Evolutionary conservation across 257 asterid genomes (phyloP), one percentile per base, ranked within the genome.

Genomic region (Salvia rosmarinus): DNA sequence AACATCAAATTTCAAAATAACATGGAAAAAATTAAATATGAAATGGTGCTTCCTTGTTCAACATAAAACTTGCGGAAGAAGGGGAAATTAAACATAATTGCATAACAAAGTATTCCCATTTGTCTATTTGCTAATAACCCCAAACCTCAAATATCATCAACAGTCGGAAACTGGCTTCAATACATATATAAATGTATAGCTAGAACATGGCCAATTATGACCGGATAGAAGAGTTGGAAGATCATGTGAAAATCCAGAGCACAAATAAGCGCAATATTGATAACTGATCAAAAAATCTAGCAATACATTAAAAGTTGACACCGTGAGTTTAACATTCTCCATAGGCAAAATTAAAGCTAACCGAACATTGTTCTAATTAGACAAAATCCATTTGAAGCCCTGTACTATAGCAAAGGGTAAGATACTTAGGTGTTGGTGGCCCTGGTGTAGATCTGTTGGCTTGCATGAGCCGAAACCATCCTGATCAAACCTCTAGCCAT

Each of bases 401-500:
- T 8, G 57, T 35, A 79, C 67, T 56, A 17, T 40, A 59, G 54
- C 20, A 28, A 52, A 50, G 62, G 4, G 6, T 6, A 46, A 23
- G 0, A 34, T 57, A 52, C 75, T 78, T 77, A 92, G 75, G 98
- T 88, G 85, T 92, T 87, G 4, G 97, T 92, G 37, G 96, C 96
- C 72, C 96, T 79, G n/a, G 96, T 92, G 83, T 88, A 89, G 9
- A 92, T 89, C 84, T 88, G 96, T 83, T 92, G 98, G 86, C 98
- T 92, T 2, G 98, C 66, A 56, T 92, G 96, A 47, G 87, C 88
- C 0, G 97, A 89, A 5, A 89, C 96, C 91, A 89, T 81, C 58
- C 95, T 72, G 86, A 91, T 85, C 67, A 75, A 67, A 4, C 97
- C 96, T 72, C 80, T 81, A 0, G 86, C 88, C 91, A 83, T 85